Evolutionary conservation across 2,329 filamentous ascomycete genomes (phyloP).

Genomic region (Ophiostoma sp.): DNA sequence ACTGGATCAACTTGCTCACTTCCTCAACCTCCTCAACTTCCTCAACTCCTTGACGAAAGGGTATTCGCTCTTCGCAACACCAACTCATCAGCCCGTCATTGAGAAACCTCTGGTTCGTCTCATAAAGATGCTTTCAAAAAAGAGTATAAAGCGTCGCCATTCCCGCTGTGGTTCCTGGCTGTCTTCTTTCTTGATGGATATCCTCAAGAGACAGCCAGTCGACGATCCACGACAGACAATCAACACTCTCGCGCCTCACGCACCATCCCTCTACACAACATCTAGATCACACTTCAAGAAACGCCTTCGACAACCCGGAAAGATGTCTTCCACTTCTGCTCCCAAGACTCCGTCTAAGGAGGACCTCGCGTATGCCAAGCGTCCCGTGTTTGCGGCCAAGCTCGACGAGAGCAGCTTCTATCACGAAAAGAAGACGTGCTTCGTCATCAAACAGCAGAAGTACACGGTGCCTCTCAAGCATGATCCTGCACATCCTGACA

Average conservation of each 20-base stretch:
- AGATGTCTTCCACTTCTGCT: background rate
- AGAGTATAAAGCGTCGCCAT: slow-evolving; percentile 11
- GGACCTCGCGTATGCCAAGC: background rate
- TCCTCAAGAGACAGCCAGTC: background rate
- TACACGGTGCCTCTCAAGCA: slow-evolving; percentile 29
- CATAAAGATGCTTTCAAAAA: background rate
- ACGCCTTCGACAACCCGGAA: background rate
- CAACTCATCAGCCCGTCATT: background rate
- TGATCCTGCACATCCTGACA: background rate
- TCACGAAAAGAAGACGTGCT: background rate
- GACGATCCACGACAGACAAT: background rate
- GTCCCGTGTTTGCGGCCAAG: background rate
- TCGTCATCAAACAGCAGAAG: background rate
- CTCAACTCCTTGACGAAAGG: background rate
- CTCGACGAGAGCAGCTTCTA: background rate
- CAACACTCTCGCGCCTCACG: background rate
- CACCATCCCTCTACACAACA: background rate
- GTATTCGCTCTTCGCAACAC: background rate
- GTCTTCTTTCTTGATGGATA: background rate
- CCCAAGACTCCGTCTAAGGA: background rate
- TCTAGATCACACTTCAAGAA: background rate
- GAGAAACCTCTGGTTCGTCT: background rate
- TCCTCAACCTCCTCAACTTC: no score
- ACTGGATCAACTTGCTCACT: background rate
- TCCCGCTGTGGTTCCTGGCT: background rate